Conservation (phyloP, 2,329 filamentous ascomycete species). For the Aspergillus ustus region DNA sequence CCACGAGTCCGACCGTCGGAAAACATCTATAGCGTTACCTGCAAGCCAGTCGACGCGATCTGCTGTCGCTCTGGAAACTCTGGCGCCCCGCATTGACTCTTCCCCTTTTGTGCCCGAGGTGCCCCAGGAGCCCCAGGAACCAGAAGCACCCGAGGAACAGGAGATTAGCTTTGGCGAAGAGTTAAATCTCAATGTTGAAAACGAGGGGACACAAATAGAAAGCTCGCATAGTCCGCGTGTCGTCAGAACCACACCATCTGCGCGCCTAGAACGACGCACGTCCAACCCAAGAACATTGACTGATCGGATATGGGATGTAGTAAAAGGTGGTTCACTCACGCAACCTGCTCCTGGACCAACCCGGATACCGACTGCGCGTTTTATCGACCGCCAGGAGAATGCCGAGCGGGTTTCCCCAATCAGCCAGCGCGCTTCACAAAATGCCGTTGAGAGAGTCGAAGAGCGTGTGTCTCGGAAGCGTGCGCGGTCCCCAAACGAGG, state of each 20-base stretch:
- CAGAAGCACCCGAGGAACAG: slow-evolving; percentile 13
- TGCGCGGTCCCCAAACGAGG: slow-evolving; percentile 20
- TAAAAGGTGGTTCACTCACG: background rate
- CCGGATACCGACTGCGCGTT: slow-evolving; percentile 24
- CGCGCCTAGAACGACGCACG: background rate
- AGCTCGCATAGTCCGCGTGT: slow-evolving; percentile 25
- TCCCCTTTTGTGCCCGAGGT: slow-evolving; percentile 11
- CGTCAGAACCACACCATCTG: background rate
- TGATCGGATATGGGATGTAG: slow-evolving; percentile 17
- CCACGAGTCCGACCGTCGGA: slow-evolving; percentile 10
- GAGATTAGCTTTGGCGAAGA: slow-evolving; percentile 21
- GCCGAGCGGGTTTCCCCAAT: slow-evolving; percentile 43
- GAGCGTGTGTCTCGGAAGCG: slow-evolving; percentile 24
- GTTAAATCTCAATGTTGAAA: slow-evolving; percentile 18
- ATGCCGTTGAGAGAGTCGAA: slow-evolving; percentile 20
- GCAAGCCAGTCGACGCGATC: background rate
- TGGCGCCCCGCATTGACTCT: slow-evolving; percentile 17
- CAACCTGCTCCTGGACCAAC: background rate
- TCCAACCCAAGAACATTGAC: background rate
- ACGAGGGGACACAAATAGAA: slow-evolving; percentile 19
- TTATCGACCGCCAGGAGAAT: slow-evolving; percentile 43
- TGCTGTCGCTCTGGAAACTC: slow-evolving; percentile 12
- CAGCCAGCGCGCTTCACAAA: slow-evolving; percentile 27
- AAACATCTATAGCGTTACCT: slow-evolving; percentile 14
- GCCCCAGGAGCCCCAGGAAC: background rate